Evolutionary conservation across 129 eudicot genomes (phyloP).

Genomic region (Glebionis coronaria): DNA sequence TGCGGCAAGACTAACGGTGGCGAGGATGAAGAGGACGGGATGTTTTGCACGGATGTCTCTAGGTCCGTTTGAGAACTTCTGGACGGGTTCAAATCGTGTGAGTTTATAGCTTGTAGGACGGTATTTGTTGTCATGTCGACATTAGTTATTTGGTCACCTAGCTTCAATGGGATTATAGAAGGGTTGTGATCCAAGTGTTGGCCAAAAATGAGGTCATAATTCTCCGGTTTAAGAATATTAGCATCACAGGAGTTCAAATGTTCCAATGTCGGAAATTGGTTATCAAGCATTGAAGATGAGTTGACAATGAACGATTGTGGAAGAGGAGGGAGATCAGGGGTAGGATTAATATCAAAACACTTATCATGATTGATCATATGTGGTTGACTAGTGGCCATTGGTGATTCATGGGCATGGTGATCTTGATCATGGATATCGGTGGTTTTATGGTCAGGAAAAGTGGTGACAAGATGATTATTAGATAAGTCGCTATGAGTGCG

Average conservation of each 20-base stretch:
- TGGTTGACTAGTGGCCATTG: constrained; percentile 11
- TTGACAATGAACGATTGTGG: constrained; percentile 29
- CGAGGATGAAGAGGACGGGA: constrained; percentile 27
- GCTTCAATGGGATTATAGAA: constrained; percentile 5
- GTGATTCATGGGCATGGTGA: constrained; percentile 14
- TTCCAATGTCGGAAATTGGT: constrained; percentile 16
- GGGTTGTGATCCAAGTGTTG: not conserved
- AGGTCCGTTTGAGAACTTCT: constrained; percentile 28
- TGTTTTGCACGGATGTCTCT: constrained; percentile 16
- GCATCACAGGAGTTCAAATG: constrained; percentile 21
- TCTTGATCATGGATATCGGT: constrained; percentile 24
- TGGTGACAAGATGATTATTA: constrained; percentile 24
- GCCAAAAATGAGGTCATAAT: constrained; percentile 17
- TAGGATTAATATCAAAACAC: constrained; percentile 9
- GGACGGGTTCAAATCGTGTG: constrained; percentile 7
- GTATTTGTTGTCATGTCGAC: not conserved
- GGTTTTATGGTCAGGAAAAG: constrained; percentile 24
- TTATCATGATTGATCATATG: constrained; percentile 22
- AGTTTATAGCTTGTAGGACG: constrained; percentile 2
- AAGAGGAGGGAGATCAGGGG: constrained; percentile 32
- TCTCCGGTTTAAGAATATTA: constrained; percentile 22
- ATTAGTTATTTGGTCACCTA: constrained; percentile 12
- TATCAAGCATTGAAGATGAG: constrained; percentile 24
- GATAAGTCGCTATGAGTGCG: constrained; percentile 37
- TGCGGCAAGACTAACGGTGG: constrained; percentile 25